Evolutionary conservation across 2,329 filamentous ascomycete species (phyloP).

Genomic region (Ceratocystis eucalypticola): DNA sequence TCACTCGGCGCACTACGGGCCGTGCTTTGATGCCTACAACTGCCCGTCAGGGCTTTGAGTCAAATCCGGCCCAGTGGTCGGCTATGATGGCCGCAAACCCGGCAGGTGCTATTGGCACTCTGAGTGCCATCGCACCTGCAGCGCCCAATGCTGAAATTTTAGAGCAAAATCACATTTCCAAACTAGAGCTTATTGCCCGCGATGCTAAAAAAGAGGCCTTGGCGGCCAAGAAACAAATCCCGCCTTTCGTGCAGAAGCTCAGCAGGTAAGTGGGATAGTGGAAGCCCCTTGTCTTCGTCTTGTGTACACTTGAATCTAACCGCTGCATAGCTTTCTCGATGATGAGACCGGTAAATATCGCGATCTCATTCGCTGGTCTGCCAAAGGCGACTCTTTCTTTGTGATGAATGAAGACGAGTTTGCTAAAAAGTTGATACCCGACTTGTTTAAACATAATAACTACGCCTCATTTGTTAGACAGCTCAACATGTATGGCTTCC

Average conservation of each 20-base stretch:
- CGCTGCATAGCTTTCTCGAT: slow-evolving; percentile 65
- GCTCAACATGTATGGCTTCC: slow-evolving; percentile 95
- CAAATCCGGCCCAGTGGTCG: slow-evolving; percentile 24
- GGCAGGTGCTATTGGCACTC: slow-evolving; percentile 10
- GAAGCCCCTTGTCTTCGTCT: too few relatives aligned
- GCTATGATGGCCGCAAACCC: slow-evolving; percentile 16
- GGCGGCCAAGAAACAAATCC: slow-evolving; percentile 85
- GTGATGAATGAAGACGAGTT: slow-evolving; percentile 97
- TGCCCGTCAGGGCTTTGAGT: slow-evolving; percentile 28
- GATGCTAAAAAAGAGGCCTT: slow-evolving; percentile 78
- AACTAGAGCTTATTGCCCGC: slow-evolving; percentile 65
- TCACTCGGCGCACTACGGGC: slow-evolving; percentile 40
- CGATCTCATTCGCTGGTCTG: slow-evolving; percentile 91
- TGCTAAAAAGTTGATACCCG: slow-evolving; percentile 89
- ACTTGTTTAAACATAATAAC: slow-evolving; percentile 98
- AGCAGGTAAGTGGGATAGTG: slow-evolving; percentile 58
- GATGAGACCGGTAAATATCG: slow-evolving; percentile 65
- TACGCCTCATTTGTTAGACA: slow-evolving; percentile 94
- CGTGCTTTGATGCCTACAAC: slow-evolving; percentile 36
- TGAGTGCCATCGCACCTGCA: slow-evolving; percentile 10
- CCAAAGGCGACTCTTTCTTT: slow-evolving; percentile 90
- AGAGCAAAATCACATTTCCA: slow-evolving; percentile 59
- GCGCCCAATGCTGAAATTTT: slow-evolving; percentile 19
- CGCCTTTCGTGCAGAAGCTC: slow-evolving; percentile 93
- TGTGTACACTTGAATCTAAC: slow-evolving; percentile 21